phyloP scores from a whole-genome alignment of 2,329 filamentous ascomycete species.

The Fusarium devonianum region DNA sequence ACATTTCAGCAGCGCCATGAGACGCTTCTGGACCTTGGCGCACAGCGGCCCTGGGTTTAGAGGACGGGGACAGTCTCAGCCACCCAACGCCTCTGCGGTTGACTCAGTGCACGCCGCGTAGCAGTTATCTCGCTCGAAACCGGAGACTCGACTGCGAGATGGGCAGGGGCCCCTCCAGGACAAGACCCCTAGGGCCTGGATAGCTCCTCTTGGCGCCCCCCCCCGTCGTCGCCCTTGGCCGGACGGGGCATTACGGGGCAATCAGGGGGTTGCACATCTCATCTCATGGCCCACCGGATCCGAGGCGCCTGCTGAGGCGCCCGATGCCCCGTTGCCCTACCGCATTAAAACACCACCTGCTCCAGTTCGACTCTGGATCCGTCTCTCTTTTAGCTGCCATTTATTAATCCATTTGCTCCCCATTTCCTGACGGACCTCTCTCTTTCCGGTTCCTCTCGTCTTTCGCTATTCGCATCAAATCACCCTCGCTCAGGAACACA shows the following conservation, averaged over 20 bases:
- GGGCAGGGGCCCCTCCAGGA: constrained; percentile 19
- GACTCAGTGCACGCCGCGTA: not conserved
- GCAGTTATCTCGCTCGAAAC: constrained; percentile 28
- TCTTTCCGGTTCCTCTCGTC: constrained; percentile 8
- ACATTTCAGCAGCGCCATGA: constrained; percentile 4
- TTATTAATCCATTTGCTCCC: constrained; percentile 32
- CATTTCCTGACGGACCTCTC: not conserved
- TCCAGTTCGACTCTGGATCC: constrained; percentile 5
- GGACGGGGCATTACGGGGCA: constrained; percentile 30
- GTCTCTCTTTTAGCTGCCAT: constrained; percentile 15
- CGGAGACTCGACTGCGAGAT: constrained; percentile 11
- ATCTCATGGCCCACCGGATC: constrained; percentile 33
- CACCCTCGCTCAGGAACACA: constrained; percentile 25
- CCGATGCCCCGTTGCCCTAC: constrained; percentile 19
- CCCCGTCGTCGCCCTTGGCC: constrained; percentile 25
- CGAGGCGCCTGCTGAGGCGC: constrained; percentile 29
- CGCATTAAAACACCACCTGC: constrained; percentile 33
- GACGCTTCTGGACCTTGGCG: constrained; percentile 30
- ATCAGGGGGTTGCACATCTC: constrained; percentile 25
- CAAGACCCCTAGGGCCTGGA: constrained; percentile 1
- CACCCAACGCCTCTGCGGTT: constrained; percentile 14
- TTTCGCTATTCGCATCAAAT: constrained; percentile 1
- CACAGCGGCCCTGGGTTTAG: constrained; percentile 1
- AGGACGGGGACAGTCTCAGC: constrained; percentile 25
- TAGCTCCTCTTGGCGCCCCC: constrained; percentile 28